Evolutionary conservation across 2,329 filamentous ascomycete genomes (phyloP), one percentile per base, ranked within the genome.

Genomic region (Xylariaceae sp.): DNA sequence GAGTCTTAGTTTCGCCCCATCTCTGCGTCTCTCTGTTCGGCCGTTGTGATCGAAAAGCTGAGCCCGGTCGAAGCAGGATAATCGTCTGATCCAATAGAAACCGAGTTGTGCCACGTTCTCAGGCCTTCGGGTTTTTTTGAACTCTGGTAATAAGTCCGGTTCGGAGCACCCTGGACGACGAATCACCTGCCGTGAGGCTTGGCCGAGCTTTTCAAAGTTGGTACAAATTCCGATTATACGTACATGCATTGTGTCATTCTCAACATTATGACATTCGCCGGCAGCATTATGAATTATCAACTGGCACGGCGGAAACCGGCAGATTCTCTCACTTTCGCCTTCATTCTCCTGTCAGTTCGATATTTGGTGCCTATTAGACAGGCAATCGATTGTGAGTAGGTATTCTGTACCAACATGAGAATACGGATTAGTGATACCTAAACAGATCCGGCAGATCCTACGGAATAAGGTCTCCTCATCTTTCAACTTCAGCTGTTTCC

Each of bases 41-140:
- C 41, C 41, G 41, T n/a, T n/a, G 41, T 41, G 23, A 30, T 41
- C 37, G 8, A 13, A 41, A 8, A 17, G 8, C 5, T 10, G 11
- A 30, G 17, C 17, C 47, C 5, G 47, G 17, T 30, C 17, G 47
- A 23, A 23, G 47, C 47, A 49, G 17, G 17, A 10, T 11, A 49
- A 11, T 18, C 37, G 11, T 49, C 41, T 45, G 41, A 9, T 9
- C 17, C 47, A 49, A 49, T 49, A 49, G 17, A 49, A 11, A 11
- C 47, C 13, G 4, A 49, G 52, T 62, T 34, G 58, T 62, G 60
- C 60, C 54, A 62, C 60, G 60, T 59, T 51, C 57, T 55, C 47
- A 47, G 34, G 23, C 57, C 47, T 41, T 44, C 50, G 10, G 37
- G 47, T 41, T 47, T 39, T 45, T 11, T 8, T 30, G 15, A 17